Percentiles rank a stretch among this genome's conserved stretches.
These are phyloP conservation scores for Ceratobasidium sp. DNA, from an alignment of 1,284 basidiomycete species.

Conservation along the genomic window DNA sequence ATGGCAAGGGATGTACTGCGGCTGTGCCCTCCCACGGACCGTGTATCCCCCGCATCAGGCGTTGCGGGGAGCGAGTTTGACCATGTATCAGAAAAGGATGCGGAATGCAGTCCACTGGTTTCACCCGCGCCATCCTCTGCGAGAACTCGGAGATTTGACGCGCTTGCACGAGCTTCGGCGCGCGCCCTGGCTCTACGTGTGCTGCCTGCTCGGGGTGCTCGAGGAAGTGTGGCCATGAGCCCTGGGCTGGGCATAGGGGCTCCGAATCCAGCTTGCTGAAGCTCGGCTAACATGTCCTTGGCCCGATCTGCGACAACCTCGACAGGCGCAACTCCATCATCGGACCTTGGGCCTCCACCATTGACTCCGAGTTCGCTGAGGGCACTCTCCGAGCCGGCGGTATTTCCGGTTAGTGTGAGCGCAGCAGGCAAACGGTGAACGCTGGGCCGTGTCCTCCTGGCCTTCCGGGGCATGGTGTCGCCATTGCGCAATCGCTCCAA, in stretches of 20 bases:
- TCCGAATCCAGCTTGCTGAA: constrained; percentile 72
- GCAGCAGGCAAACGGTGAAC: constrained; percentile 31
- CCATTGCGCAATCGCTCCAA: constrained; percentile 80
- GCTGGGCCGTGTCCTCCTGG: constrained; percentile 64
- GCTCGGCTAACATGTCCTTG: constrained; percentile 77
- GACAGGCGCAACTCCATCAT: constrained; percentile 51
- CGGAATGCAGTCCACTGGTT: constrained; percentile 23
- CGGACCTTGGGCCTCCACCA: constrained; percentile 60
- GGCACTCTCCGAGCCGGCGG: constrained; percentile 57
- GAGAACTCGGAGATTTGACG: constrained; percentile 31
- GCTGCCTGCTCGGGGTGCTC: constrained; percentile 25
- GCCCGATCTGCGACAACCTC: constrained; percentile 73
- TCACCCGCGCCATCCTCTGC: constrained; percentile 21
- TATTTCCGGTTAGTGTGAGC: constrained; percentile 51
- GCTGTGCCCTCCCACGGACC: constrained; percentile 24
- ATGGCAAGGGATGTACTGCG: constrained; percentile 35
- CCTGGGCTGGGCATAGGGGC: constrained; percentile 39
- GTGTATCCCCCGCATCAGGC: constrained; percentile 27
- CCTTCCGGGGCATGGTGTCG: constrained; percentile 69
- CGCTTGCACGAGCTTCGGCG: constrained; percentile 39
- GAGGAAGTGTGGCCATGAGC: constrained; percentile 16
- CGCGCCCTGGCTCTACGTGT: constrained; percentile 39
- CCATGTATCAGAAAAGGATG: constrained; percentile 36
- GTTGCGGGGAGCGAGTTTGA: constrained; percentile 35
- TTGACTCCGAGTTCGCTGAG: constrained; percentile 60